Conservation (phyloP, 164 flowering plant genomes). For the Chloranthus sessilifolius region DNA sequence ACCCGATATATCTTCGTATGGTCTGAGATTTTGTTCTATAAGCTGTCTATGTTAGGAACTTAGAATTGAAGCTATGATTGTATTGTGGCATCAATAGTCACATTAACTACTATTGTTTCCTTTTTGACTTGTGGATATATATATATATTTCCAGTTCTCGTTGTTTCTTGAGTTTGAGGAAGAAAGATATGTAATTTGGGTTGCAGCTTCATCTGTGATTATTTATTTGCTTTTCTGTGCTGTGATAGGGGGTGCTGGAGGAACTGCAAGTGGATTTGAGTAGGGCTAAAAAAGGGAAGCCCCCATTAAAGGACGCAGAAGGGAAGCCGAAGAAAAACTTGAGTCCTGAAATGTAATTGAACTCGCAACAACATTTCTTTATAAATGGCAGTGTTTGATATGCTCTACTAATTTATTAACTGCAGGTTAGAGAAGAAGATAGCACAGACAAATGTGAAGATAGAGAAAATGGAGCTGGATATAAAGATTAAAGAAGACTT, state of each 20-base stretch:
- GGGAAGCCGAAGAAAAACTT: constrained; percentile 78
- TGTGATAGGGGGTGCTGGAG: constrained; percentile 45
- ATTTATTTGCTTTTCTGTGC: background rate
- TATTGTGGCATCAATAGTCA: too few species aligned
- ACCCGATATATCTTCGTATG: too few species aligned
- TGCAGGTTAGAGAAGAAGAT: constrained; percentile 82
- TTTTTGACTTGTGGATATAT: background rate
- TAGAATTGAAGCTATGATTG: too few species aligned
- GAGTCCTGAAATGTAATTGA: constrained; percentile 75
- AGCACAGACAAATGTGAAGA: constrained; percentile 55
- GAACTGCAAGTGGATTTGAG: constrained; percentile 63
- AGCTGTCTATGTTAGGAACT: too few species aligned
- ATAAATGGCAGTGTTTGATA: too few species aligned
- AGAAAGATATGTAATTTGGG: constrained; percentile 1
- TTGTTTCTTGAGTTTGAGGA: background rate
- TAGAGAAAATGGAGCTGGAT: constrained; percentile 75
- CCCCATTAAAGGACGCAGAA: constrained; percentile 71
- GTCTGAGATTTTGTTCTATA: too few species aligned
- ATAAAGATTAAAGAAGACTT: constrained; percentile 80
- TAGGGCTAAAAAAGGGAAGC: constrained; percentile 89
- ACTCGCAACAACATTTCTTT: too few species aligned
- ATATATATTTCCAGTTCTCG: background rate
- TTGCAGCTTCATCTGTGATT: too few species aligned
- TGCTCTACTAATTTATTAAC: constrained; percentile 1
- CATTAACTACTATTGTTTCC: too few species aligned